These are phyloP conservation scores for Russula dissimulans DNA, from an alignment of 768 basidiomycete species.

Conservation along the genomic window DNA sequence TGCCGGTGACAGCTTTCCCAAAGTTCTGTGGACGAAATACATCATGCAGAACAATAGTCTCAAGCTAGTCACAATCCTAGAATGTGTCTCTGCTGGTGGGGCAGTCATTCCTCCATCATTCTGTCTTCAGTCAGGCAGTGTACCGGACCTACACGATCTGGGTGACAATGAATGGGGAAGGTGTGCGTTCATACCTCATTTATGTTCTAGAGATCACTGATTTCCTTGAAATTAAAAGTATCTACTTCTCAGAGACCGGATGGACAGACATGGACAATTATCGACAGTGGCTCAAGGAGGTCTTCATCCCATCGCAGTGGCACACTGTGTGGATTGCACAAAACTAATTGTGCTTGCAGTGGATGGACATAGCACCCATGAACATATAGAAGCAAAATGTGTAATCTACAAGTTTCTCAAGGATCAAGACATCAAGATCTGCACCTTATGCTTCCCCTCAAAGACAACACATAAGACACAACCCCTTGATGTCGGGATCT, in stretches of 20 bases:
- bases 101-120: background rate
- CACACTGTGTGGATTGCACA: background rate
- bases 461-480: background rate
- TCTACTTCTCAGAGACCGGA: background rate
- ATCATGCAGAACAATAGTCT: background rate
- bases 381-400: background rate
- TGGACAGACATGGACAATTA: background rate
- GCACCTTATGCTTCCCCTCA: background rate
- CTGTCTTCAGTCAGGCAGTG: background rate
- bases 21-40: background rate
- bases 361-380: background rate
- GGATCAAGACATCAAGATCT: background rate
- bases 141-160: background rate
- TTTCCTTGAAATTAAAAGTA: too few species aligned
- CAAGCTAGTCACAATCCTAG: background rate
- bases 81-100: background rate
- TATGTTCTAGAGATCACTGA: background rate
- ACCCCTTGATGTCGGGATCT: background rate
- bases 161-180: background rate
- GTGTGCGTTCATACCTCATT: background rate
- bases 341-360: background rate
- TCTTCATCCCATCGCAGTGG: background rate
- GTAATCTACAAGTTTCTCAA: background rate
- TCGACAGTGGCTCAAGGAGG: background rate
- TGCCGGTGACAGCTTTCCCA: too few species aligned